Evolutionary conservation across 129 eudicot species (phyloP).

Genomic region (Flaveria sonorensis): DNA sequence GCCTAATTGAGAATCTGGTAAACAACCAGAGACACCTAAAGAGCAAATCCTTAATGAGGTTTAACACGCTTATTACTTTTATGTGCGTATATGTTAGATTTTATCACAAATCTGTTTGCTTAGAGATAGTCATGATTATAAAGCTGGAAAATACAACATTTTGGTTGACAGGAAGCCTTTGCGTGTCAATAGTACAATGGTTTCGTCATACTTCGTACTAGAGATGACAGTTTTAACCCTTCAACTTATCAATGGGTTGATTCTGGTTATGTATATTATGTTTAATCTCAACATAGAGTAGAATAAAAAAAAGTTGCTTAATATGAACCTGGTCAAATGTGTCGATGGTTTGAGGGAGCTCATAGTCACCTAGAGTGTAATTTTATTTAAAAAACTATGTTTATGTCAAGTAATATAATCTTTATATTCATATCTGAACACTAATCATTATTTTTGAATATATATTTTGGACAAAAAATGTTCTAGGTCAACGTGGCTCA

Average conservation of each 20-base stretch:
- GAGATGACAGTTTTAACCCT: no score
- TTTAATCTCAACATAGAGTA: background rate
- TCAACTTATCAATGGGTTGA: background rate
- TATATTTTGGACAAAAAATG: background rate
- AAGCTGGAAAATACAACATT: background rate
- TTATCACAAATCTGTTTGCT: constrained; percentile 8
- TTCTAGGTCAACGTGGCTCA: background rate
- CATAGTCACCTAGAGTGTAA: background rate
- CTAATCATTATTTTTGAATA: background rate
- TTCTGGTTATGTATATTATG: background rate
- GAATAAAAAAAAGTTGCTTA: background rate
- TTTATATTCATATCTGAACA: background rate
- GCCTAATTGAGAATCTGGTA: constrained; percentile 38
- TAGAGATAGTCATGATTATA: background rate
- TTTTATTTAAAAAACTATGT: no score
- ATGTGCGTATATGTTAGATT: constrained; percentile 4
- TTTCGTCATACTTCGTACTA: no score
- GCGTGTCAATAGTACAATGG: no score
- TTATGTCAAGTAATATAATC: background rate
- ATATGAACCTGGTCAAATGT: background rate
- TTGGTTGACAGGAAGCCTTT: constrained; percentile 14
- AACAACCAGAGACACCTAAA: constrained; percentile 19
- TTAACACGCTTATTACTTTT: background rate
- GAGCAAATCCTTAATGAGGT: constrained; percentile 11
- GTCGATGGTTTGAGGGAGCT: background rate